phyloP scores from a whole-genome alignment of 106 monocot genomes.

The Acanthochlamys bracteata region DNA sequence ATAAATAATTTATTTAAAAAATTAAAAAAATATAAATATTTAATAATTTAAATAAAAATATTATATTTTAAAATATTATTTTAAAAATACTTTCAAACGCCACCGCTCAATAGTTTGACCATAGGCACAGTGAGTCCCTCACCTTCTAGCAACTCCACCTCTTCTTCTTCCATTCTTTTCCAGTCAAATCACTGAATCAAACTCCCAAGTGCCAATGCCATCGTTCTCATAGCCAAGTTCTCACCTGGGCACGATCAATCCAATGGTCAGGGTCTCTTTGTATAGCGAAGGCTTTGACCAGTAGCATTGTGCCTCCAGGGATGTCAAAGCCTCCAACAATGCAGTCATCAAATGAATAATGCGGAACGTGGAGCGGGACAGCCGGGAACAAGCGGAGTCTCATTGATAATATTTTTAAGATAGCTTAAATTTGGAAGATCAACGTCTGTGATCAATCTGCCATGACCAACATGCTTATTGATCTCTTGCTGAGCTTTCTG shows the following conservation, averaged over 20 bases:
- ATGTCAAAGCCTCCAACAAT: slow-evolving; percentile 16
- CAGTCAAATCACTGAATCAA: slow-evolving; percentile 12
- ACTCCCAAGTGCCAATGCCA: slow-evolving; percentile 1
- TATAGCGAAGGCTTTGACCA: slow-evolving; percentile 21
- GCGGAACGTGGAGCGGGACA: slow-evolving; percentile 13
- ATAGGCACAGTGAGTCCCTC: neutral
- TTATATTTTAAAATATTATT: no score
- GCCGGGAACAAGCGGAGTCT: slow-evolving; percentile 14
- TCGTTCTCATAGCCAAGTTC: neutral
- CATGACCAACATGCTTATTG: neutral
- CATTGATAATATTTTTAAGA: slow-evolving; percentile 3
- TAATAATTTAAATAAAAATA: no score
- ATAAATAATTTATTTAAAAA: no score
- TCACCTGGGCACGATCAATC: slow-evolving; percentile 14
- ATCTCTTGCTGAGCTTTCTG: neutral
- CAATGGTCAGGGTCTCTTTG: slow-evolving; percentile 25
- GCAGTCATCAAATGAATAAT: slow-evolving; percentile 20
- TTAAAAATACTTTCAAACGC: no score
- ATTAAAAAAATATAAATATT: no score
- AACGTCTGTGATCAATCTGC: neutral
- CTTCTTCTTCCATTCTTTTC: slow-evolving; percentile 3
- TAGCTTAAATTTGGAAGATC: slow-evolving; percentile 1
- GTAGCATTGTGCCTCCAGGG: slow-evolving; percentile 17
- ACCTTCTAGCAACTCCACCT: slow-evolving; percentile 4
- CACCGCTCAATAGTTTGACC: neutral